Percentiles rank a stretch among this genome's conserved stretches.
These are phyloP conservation scores for Boletus subparvulus DNA, from an alignment of 768 basidiomycete species.

Conservation along the genomic window DNA sequence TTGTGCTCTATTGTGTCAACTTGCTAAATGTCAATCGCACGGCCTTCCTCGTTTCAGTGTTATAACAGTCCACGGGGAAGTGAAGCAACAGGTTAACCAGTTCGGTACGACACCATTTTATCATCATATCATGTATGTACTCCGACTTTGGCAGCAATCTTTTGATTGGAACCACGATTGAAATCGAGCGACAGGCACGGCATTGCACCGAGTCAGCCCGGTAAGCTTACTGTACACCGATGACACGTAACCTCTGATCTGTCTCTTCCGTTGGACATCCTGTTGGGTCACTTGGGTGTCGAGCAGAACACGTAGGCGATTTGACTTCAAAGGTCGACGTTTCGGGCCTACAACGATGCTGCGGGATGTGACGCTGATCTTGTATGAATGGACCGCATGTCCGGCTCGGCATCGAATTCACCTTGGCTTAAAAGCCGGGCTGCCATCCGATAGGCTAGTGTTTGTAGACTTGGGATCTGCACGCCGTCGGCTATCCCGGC, in stretches of 20 bases:
- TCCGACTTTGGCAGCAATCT: neutral
- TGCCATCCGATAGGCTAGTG: slow-evolving; percentile 9
- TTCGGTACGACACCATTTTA: neutral
- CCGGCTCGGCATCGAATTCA: neutral
- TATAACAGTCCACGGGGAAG: neutral
- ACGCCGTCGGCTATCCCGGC: slow-evolving; percentile 9
- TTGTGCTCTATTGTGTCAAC: neutral
- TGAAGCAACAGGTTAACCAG: neutral
- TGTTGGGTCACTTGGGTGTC: neutral
- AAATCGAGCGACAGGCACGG: slow-evolving; percentile 1
- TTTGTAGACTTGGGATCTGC: neutral
- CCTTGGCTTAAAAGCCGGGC: neutral
- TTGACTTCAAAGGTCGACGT: neutral
- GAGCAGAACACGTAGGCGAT: neutral
- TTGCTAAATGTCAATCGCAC: neutral
- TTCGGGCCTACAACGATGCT: neutral
- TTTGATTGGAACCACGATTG: slow-evolving; percentile 6
- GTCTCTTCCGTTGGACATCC: no score
- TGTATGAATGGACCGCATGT: neutral
- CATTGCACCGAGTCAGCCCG: slow-evolving; percentile 19
- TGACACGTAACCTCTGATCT: neutral
- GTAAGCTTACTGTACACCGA: slow-evolving; percentile 13
- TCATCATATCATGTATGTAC: neutral
- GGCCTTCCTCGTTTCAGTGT: neutral
- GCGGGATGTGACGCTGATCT: neutral